Evolutionary conservation across 2,329 filamentous ascomycete species (phyloP), one percentile per base, ranked within the genome.

Genomic region (Fusarium chlamydosporum): DNA sequence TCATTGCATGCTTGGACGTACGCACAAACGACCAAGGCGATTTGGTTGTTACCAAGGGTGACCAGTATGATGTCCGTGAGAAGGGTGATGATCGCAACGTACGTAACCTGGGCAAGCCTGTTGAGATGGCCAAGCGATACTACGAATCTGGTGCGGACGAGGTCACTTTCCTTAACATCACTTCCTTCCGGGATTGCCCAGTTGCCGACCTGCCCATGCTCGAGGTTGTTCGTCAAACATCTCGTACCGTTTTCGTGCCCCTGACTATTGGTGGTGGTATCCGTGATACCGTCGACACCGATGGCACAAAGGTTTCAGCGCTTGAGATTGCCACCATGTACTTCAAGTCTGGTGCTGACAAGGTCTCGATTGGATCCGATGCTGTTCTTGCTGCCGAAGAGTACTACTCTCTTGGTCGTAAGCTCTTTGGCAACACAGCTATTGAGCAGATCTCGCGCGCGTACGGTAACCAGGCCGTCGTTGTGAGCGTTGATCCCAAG

Each of bases 111-210:
- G 96, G 96, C 70, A 99, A 99, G 81, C 96, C 96, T 3, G 94
- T 99, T 48, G 94, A 97, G 70, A 92, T 99, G 88, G 96, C 96
- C 10, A 89, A 89, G 80, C 89, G 88, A 75, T 99, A 99, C 84
- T 99, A 98, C 83, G 91, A 96, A 76, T 93, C 97, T 81, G 96
- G 96, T 62, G 94, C 96, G 13, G 96, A 99, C 80, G 96, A 99
- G 81, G 88, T 99, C 57, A 97, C 95, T 1, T 99, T 99, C 80
- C 86, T 99, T 72, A 99, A 99, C 85, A 99, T 99, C 77, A 99
- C 95, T 2, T 96, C 92, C 20, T 99, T 99, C 87, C 91, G 96
- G 66, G 96, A 98, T 82, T 97, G 94, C 70, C 96, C 96, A 9
- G 81, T 98, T 13, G 92, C 91, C 70, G 96, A 99, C 81, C 84